Percentiles rank a stretch among this genome's conserved stretches.
phyloP scores from a whole-genome alignment of 176 grass and related monocot genomes.

The Secale cereale region DNA sequence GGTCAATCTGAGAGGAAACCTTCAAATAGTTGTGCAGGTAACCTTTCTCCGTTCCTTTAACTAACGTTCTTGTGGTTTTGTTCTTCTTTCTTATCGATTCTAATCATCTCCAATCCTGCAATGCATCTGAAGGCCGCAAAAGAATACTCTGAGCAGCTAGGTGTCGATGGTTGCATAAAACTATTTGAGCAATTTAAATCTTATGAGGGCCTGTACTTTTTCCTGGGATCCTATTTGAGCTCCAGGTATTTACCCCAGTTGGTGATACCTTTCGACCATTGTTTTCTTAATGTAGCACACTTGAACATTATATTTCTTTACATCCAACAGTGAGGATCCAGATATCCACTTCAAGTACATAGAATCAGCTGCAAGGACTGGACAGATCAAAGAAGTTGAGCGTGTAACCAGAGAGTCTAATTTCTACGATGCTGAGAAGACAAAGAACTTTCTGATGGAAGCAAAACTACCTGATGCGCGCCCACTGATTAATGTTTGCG shows the following conservation, averaged over 20 bases:
- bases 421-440: slow-evolving; percentile 97
- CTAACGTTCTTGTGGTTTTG: not conserved
- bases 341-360: slow-evolving; percentile 99
- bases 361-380: slow-evolving; percentile 92
- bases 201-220: slow-evolving; percentile 97
- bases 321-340: slow-evolving; percentile 70
- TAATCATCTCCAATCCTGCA: slow-evolving; percentile 11
- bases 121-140: slow-evolving; percentile 62
- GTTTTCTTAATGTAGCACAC: not conserved
- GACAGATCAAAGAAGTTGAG: slow-evolving; percentile 98
- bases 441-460: slow-evolving; percentile 98
- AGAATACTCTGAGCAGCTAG: slow-evolving; percentile 90
- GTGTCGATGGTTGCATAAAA: slow-evolving; percentile 85
- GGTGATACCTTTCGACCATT: not conserved
- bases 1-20: slow-evolving; percentile 90
- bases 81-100: not conserved
- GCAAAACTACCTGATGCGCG: slow-evolving; percentile 95
- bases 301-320: slow-evolving; percentile 39
- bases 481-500: slow-evolving; percentile 91
- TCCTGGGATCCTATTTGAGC: slow-evolving; percentile 94
- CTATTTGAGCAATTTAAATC: slow-evolving; percentile 99
- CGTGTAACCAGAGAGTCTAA: slow-evolving; percentile 99
- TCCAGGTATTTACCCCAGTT: slow-evolving; percentile 65
- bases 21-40: slow-evolving; percentile 99
- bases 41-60: not conserved